A percentile compares a stretch with the other conserved stretches of the same genome.
These are phyloP conservation scores for Fagopyrum tataricum DNA, from an alignment of 148 eudicot genomes.

Conservation along the genomic window DNA sequence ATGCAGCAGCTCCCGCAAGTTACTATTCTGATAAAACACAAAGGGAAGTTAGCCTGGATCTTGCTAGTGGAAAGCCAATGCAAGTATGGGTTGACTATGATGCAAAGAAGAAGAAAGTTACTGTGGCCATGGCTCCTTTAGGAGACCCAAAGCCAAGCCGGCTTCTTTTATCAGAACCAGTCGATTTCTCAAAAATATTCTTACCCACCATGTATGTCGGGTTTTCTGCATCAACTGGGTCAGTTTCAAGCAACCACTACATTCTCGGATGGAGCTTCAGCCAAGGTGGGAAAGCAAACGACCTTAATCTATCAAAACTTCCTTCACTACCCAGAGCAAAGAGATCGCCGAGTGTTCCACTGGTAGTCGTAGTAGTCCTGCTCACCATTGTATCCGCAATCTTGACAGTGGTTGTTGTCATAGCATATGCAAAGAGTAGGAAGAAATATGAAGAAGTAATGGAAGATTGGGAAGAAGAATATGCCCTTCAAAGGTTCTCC, in stretches of 20 bases:
- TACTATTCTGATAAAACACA: conserved; percentile 4
- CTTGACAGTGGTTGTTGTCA: not conserved
- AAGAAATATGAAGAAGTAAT: conserved; percentile 10
- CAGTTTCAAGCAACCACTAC: conserved; percentile 14
- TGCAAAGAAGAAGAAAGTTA: not conserved
- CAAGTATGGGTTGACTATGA: conserved; percentile 12
- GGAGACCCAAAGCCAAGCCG: conserved; percentile 7
- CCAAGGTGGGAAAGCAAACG: conserved; percentile 10
- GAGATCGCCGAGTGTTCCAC: not conserved
- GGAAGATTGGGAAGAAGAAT: conserved; percentile 14
- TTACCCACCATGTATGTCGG: conserved; percentile 15
- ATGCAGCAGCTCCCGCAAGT: conserved; percentile 8
- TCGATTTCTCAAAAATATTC: conserved; percentile 14
- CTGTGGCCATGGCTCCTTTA: not conserved
- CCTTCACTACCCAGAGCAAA: not conserved
- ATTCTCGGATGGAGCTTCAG: conserved; percentile 23
- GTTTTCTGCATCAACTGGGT: conserved; percentile 17
- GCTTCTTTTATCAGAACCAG: not conserved
- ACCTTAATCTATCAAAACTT: conserved; percentile 3
- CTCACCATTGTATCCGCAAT: not conserved
- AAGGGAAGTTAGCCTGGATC: not conserved
- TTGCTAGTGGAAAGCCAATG: conserved; percentile 12
- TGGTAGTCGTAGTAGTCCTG: not conserved
- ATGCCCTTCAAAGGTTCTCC: conserved; percentile 11
- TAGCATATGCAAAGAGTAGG: not conserved